A percentile compares a stretch with the other conserved stretches of the same genome.
Conservation (phyloP, 805 yeast genomes). For the Debaryomyces castellii region DNA sequence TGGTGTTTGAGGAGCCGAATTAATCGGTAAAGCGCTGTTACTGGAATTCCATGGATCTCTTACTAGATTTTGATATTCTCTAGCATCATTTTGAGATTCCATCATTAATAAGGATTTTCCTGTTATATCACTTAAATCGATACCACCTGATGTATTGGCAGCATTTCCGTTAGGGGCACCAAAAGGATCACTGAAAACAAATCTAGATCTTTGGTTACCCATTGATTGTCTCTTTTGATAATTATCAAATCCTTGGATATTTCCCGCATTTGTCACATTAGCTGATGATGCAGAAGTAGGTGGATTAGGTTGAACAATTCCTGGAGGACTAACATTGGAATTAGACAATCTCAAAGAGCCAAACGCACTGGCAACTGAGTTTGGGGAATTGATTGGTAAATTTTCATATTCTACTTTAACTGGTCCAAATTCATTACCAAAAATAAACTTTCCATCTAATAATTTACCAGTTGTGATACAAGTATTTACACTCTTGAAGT, state of each 20-base stretch:
- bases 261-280: not conserved
- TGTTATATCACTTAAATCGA: constrained; percentile 35
- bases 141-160: constrained; percentile 16
- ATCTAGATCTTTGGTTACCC: constrained; percentile 63
- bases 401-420: constrained; percentile 36
- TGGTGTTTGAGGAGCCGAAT: constrained; percentile 43
- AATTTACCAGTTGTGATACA: constrained; percentile 41
- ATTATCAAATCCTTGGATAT: constrained; percentile 18
- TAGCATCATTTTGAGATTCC: constrained; percentile 48
- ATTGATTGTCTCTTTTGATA: constrained; percentile 52
- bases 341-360: constrained; percentile 25
- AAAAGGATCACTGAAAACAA: constrained; percentile 66
- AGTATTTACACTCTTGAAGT: constrained; percentile 36
- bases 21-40: constrained; percentile 9
- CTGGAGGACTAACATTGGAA: constrained; percentile 36
- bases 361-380: constrained; percentile 18
- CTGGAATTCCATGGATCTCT: constrained; percentile 45
- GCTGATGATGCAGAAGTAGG: constrained; percentile 10
- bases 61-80: constrained; percentile 46
- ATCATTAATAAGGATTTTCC: constrained; percentile 44
- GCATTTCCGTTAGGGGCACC: constrained; percentile 8
- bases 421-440: constrained; percentile 37
- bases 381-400: constrained; percentile 11
- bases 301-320: constrained; percentile 7
- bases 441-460: constrained; percentile 39